Conservation (phyloP, 1,284 basidiomycete genomes). For the Boletus holoroseus region DNA sequence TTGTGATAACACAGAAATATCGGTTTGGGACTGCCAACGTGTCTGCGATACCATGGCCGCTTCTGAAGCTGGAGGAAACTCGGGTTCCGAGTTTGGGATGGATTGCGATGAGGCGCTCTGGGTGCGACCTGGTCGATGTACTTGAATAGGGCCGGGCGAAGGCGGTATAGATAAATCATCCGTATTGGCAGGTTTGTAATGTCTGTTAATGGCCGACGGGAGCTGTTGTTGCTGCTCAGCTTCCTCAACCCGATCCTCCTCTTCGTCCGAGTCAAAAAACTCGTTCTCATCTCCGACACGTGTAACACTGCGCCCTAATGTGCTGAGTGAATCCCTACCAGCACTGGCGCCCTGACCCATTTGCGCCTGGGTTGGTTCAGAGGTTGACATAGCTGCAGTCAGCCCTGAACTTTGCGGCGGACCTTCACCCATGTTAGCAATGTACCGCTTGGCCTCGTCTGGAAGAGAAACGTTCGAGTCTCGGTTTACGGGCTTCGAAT, state of each 20-base stretch:
- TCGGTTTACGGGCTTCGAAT: constrained; percentile 34
- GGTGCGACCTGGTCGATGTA: constrained; percentile 9
- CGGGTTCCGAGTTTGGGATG: constrained; percentile 5
- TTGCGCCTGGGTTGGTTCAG: neutral
- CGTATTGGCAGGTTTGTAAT: constrained; percentile 30
- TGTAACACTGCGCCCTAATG: constrained; percentile 1
- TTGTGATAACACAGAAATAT: constrained; percentile 25
- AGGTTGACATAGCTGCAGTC: neutral
- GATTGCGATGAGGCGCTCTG: constrained; percentile 13
- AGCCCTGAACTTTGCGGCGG: constrained; percentile 48
- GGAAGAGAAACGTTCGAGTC: constrained; percentile 66
- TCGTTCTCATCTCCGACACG: constrained; percentile 22
- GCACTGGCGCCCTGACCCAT: neutral
- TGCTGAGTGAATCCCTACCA: constrained; percentile 2
- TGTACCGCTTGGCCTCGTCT: constrained; percentile 67
- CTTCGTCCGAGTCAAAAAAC: constrained; percentile 61
- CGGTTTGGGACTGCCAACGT: constrained; percentile 24
- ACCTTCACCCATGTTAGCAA: constrained; percentile 59
- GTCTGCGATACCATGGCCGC: constrained; percentile 13
- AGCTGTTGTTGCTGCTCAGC: constrained; percentile 23
- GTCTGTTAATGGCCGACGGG: constrained; percentile 13
- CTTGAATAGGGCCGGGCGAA: constrained; percentile 26
- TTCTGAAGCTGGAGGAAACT: constrained; percentile 10
- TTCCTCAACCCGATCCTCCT: constrained; percentile 34
- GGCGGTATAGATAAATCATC: constrained; percentile 43